These are phyloP conservation scores for Hanseniaspora clermontiae DNA, from an alignment of 805 yeast genomes.

Conservation along the genomic window DNA sequence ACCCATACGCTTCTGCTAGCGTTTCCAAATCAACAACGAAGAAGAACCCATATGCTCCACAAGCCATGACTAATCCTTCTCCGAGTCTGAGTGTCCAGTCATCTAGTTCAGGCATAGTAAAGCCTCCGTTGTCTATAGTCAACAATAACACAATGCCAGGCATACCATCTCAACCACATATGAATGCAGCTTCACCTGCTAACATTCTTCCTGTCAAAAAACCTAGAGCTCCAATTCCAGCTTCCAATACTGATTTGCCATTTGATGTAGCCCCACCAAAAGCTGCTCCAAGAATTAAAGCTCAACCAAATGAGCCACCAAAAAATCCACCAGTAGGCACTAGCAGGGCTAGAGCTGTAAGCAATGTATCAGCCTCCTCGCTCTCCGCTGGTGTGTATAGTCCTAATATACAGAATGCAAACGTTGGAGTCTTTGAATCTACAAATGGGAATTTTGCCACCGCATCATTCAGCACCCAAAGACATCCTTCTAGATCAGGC, in stretches of 20 bases:
- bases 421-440: background rate
- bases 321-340: conserved; percentile 5
- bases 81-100: background rate
- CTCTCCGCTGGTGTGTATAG: background rate
- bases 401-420: background rate
- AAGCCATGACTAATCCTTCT: background rate
- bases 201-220: background rate
- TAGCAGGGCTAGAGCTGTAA: conserved; percentile 19
- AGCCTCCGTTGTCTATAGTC: background rate
- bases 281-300: background rate
- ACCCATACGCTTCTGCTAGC: conserved; percentile 16
- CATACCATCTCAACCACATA: conserved; percentile 2
- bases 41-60: conserved; percentile 6
- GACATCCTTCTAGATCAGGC: conserved; percentile 4
- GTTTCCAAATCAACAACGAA: background rate
- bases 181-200: background rate
- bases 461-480: conserved; percentile 5
- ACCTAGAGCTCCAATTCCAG: background rate
- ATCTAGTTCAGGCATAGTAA: background rate
- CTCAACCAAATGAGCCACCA: background rate
- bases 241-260: conserved; percentile 12
- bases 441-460: background rate
- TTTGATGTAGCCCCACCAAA: conserved; percentile 4
- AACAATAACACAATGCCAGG: background rate
- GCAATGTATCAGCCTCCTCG: conserved; percentile 19